A percentile compares a stretch with the other conserved stretches of the same genome.
phyloP scores from a whole-genome alignment of 257 asterid genomes.

The Scutellaria baicalensis region DNA sequence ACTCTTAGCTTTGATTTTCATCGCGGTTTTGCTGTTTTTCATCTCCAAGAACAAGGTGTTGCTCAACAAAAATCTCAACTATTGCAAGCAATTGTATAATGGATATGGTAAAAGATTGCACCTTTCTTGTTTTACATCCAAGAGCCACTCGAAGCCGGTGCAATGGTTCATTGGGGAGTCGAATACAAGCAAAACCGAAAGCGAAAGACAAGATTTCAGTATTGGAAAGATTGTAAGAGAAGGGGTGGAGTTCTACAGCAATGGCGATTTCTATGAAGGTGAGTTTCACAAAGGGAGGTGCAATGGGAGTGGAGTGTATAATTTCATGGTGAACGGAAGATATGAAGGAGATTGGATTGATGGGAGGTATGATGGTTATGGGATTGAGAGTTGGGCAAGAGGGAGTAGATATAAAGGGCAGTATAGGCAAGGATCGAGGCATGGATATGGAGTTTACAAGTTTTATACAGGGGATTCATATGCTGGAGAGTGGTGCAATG shows the following conservation, averaged over 20 bases:
- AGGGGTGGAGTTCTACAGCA: conserved; percentile 23
- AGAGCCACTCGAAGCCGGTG: conserved; percentile 43
- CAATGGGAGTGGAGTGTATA: conserved; percentile 62
- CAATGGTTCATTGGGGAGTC: conserved; percentile 83
- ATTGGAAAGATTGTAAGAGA: conserved; percentile 28
- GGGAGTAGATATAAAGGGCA: conserved; percentile 89
- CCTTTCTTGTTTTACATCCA: conserved; percentile 26
- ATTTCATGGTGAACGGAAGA: conserved; percentile 63
- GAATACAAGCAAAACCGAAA: conserved; percentile 3
- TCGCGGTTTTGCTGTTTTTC: conserved; percentile 51
- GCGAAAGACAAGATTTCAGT: background rate
- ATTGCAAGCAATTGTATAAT: conserved; percentile 27
- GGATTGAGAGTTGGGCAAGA: conserved; percentile 88
- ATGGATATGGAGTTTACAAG: conserved; percentile 78
- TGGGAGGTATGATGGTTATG: conserved; percentile 86
- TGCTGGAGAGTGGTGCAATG: conserved; percentile 89
- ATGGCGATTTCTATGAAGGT: too few relatives aligned
- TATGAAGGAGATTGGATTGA: conserved; percentile 98
- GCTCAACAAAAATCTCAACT: conserved; percentile 17
- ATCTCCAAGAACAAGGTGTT: conserved; percentile 40
- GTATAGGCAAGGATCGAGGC: conserved; percentile 70
- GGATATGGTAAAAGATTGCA: conserved; percentile 30
- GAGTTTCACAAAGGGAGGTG: too few relatives aligned
- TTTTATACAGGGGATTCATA: conserved; percentile 80
- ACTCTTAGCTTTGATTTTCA: conserved; percentile 45